Evolutionary conservation across 768 basidiomycete species (phyloP), one percentile per base, ranked within the genome.

Genomic region (Bullera alba): DNA sequence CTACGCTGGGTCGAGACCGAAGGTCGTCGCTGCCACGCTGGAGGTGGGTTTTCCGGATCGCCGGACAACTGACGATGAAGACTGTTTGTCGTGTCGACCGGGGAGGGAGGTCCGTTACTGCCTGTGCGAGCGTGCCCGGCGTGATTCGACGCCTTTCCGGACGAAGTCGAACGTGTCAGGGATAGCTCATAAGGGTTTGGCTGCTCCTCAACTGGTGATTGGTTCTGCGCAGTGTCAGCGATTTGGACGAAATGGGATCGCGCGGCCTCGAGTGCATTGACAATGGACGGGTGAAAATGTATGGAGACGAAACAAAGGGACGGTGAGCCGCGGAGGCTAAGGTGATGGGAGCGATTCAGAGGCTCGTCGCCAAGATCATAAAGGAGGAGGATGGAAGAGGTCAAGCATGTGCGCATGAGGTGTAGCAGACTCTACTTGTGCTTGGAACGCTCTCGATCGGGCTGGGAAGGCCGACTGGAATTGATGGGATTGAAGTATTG

Each of bases 1-100:
- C 26, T 26, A 12, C 29, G 38, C 27, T 48, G 43, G 37, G 27
- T 19, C 15, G 58, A 57, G 16, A 54, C 35, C 10, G 59, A 46
- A 6, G 65, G 36, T n/a, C 69, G 51, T 22, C 69, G 56, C 45
- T 66, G 63, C 69, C 69, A 71, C 12, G 60, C 66, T 7, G 66
- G 64, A 32, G 66, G 64, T 15, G 64, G 62, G 2, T 53, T 42
- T 34, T 61, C 62, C 3, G 60, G 61, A 34, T 64, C 63, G 27
- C 60, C 63, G 15, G 65, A 58, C 16, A 67, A 49, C 37, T 60
- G 57, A 14, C 60, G 56, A 35, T 64, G 60, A 17, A 67, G 51
- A 10, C 45, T 58, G 49, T 64, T 58, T 46, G 41, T 37, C 15
- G 54, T 23, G 28, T 42, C 46, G 35, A 29, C 15, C 38, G 51